These are phyloP conservation scores for Fonsecaea erecta DNA, from an alignment of 2,329 filamentous ascomycete species.

Conservation along the genomic window DNA sequence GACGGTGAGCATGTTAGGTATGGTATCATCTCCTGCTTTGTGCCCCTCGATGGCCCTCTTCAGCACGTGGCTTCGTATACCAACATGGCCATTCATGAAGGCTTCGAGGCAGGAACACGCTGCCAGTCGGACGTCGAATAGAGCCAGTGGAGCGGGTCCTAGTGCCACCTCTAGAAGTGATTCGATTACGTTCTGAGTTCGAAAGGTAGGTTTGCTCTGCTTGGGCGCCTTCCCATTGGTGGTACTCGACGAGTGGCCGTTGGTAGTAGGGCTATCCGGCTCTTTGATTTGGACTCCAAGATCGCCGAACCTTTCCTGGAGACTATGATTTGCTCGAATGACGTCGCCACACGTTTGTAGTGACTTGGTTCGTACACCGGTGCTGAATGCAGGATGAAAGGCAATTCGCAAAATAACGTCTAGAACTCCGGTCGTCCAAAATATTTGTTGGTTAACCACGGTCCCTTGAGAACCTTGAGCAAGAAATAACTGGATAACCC, in stretches of 20 bases:
- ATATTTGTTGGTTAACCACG: constrained; percentile 79
- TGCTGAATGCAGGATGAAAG: constrained; percentile 73
- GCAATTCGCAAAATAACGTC: constrained; percentile 80
- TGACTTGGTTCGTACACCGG: constrained; percentile 83
- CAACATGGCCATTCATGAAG: constrained; percentile 81
- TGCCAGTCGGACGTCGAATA: constrained; percentile 80
- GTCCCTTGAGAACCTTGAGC: constrained; percentile 79
- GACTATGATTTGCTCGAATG: constrained; percentile 75
- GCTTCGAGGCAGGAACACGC: constrained; percentile 91
- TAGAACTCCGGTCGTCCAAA: constrained; percentile 81
- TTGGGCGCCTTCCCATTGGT: constrained; percentile 20
- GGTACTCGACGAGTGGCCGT: constrained; percentile 42
- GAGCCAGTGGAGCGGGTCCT: constrained; percentile 65
- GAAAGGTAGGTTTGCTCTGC: constrained; percentile 18
- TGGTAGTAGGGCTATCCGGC: constrained; percentile 38
- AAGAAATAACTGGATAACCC: constrained; percentile 84
- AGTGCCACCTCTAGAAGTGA: constrained; percentile 83
- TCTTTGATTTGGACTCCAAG: constrained; percentile 67
- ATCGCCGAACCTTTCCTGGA: constrained; percentile 90
- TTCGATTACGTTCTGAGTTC: constrained; percentile 77
- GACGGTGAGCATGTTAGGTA: constrained; percentile 85
- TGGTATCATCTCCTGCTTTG: constrained; percentile 74
- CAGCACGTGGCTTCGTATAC: constrained; percentile 84
- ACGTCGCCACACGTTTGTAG: constrained; percentile 84
- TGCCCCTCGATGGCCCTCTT: constrained; percentile 88